phyloP scores from a whole-genome alignment of 2,329 filamentous ascomycete genomes.

The Metarhizium guizhouense region DNA sequence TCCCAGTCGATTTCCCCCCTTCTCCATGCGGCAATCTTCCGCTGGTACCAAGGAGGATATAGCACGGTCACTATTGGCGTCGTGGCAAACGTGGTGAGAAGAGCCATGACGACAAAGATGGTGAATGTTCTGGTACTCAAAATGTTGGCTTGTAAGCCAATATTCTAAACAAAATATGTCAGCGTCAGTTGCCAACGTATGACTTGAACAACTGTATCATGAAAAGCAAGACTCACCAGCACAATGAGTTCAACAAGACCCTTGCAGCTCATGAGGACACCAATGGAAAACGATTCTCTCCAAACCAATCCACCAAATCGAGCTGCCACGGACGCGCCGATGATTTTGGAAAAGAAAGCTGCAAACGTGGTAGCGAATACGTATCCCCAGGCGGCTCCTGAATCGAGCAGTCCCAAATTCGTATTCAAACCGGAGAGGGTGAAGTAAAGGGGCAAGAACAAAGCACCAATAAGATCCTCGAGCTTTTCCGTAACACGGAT shows the following conservation, averaged over 20 bases:
- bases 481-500: constrained; percentile 91
- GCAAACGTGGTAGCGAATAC: constrained; percentile 74
- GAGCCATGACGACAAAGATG: constrained; percentile 90
- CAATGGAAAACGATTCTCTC: constrained; percentile 84
- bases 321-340: constrained; percentile 73
- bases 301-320: constrained; percentile 69
- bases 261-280: constrained; percentile 92
- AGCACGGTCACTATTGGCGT: constrained; percentile 65
- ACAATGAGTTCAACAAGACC: constrained; percentile 92
- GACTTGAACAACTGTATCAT: no score
- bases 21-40: constrained; percentile 49
- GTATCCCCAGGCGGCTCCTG: constrained; percentile 80
- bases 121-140: constrained; percentile 77
- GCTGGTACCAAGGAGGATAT: constrained; percentile 59
- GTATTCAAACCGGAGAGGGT: constrained; percentile 85
- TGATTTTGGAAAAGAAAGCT: constrained; percentile 78
- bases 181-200: no score
- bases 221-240: constrained; percentile 46
- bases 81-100: constrained; percentile 76
- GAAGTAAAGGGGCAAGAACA: constrained; percentile 89
- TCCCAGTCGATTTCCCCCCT: constrained; percentile 87
- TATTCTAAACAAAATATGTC: constrained; percentile 33
- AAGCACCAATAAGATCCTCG: constrained; percentile 75
- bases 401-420: constrained; percentile 73
- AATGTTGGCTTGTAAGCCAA: constrained; percentile 76